Conservation (phyloP, 1,284 basidiomycete genomes). For the Schizophyllum commune region DNA sequence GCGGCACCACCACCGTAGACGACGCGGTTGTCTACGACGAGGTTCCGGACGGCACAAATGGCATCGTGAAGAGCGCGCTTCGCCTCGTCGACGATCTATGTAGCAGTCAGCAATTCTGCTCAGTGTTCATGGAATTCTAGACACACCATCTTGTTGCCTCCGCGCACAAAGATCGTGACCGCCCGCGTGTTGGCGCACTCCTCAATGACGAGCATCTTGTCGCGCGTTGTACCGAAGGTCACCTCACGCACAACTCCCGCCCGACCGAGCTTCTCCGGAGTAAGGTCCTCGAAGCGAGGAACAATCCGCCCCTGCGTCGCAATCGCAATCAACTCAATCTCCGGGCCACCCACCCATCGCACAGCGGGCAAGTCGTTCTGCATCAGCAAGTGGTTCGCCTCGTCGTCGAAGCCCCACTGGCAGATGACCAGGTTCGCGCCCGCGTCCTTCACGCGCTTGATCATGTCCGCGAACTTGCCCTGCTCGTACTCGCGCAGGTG, state of each 20-base stretch:
- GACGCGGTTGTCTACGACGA: slow-evolving; percentile 92
- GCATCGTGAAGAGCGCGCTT: slow-evolving; percentile 97
- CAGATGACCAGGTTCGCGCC: slow-evolving; percentile 98
- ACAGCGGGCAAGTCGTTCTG: slow-evolving; percentile 98
- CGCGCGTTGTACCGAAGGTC: slow-evolving; percentile 93
- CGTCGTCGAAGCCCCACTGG: slow-evolving; percentile 99
- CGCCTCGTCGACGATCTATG: slow-evolving; percentile 95
- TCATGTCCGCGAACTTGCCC: slow-evolving; percentile 96
- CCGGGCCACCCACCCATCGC: slow-evolving; percentile 97
- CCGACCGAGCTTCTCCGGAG: slow-evolving; percentile 84
- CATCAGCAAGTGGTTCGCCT: slow-evolving; percentile 97
- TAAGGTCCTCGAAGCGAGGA: slow-evolving; percentile 94
- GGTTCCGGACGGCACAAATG: slow-evolving; percentile 93
- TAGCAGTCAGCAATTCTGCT: slow-evolving; percentile 1
- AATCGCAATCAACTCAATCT: slow-evolving; percentile 99
- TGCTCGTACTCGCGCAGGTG: slow-evolving; percentile 94
- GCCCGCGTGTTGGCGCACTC: slow-evolving; percentile 96
- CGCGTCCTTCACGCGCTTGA: slow-evolving; percentile 94
- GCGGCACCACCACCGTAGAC: slow-evolving; percentile 98
- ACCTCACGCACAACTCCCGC: slow-evolving; percentile 93
- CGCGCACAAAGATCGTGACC: slow-evolving; percentile 95
- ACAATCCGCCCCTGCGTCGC: slow-evolving; percentile 98
- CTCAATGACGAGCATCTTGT: slow-evolving; percentile 99
- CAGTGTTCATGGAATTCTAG: not conserved
- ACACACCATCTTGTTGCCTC: slow-evolving; percentile 96